Percentiles rank a stretch among this genome's conserved stretches.
Conservation (phyloP, 768 basidiomycete species). For the Cyclocybe cylindracea region DNA sequence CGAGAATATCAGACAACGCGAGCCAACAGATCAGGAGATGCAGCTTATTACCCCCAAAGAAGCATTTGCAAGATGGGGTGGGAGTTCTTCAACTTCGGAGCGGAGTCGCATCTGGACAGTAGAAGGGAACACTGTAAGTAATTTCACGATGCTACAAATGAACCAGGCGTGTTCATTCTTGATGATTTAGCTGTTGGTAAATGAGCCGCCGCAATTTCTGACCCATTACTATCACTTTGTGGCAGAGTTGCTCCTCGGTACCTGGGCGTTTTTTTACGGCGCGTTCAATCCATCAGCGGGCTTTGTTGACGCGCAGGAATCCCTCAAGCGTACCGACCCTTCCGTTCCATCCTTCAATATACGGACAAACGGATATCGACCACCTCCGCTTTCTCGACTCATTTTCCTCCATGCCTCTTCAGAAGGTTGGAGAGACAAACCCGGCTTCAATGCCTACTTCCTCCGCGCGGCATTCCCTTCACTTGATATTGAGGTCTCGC, state of each 20-base stretch:
- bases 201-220: conserved; percentile 69
- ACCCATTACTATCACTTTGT: conserved; percentile 80
- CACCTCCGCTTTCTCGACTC: conserved; percentile 55
- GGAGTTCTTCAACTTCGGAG: conserved; percentile 25
- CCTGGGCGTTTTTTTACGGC: conserved; percentile 66
- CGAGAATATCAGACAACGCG: conserved; percentile 60
- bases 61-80: conserved; percentile 61
- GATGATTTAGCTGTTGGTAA: conserved; percentile 39
- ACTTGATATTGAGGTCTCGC: conserved; percentile 54
- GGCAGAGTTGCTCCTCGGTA: conserved; percentile 69
- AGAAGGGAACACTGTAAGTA: conserved; percentile 60
- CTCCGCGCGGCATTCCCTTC: conserved; percentile 68
- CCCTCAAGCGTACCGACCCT: conserved; percentile 2
- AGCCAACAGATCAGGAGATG: conserved; percentile 62
- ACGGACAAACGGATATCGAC: conserved; percentile 18
- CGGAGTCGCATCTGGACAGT: conserved; percentile 59
- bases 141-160: too few species aligned
- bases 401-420: conserved; percentile 62
- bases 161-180: background rate
- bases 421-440: conserved; percentile 62
- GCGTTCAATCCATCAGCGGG: conserved; percentile 28
- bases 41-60: conserved; percentile 53
- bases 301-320: background rate
- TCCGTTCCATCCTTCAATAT: conserved; percentile 19
- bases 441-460: conserved; percentile 71